Conservation (phyloP, 805 yeast species). For the Candida gorgasii region DNA sequence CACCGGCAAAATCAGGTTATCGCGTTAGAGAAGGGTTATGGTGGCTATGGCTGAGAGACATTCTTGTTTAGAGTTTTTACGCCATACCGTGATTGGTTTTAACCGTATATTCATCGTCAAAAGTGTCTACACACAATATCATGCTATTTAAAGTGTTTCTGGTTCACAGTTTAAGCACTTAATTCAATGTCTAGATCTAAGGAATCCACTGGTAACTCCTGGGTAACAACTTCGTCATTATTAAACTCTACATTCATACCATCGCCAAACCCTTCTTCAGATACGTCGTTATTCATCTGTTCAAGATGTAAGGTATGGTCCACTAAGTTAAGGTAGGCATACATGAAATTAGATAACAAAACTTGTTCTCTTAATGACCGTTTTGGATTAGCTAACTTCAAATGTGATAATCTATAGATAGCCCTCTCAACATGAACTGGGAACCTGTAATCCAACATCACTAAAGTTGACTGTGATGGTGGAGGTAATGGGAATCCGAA, state of each 20-base stretch:
- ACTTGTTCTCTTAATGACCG: conserved; percentile 92
- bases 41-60: no score
- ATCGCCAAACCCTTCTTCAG: conserved; percentile 7
- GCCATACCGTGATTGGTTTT: no score
- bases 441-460: conserved; percentile 81
- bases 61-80: no score
- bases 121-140: not conserved
- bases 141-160: no score
- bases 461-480: conserved; percentile 69
- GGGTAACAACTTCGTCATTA: conserved; percentile 7
- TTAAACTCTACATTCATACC: conserved; percentile 4
- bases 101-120: no score
- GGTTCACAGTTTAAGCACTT: no score
- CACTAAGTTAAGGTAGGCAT: conserved; percentile 90
- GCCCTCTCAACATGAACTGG: conserved; percentile 97
- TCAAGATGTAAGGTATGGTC: conserved; percentile 81
- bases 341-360: conserved; percentile 92
- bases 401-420: conserved; percentile 85
- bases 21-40: no score
- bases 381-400: conserved; percentile 92
- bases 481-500: conserved; percentile 88
- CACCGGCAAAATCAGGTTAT: not conserved
- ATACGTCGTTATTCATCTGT: conserved; percentile 39
- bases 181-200: conserved; percentile 10
- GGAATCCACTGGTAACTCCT: conserved; percentile 9